phyloP scores from a whole-genome alignment of 495 filamentous ascomycete species.

The Neurospora intermedia region DNA sequence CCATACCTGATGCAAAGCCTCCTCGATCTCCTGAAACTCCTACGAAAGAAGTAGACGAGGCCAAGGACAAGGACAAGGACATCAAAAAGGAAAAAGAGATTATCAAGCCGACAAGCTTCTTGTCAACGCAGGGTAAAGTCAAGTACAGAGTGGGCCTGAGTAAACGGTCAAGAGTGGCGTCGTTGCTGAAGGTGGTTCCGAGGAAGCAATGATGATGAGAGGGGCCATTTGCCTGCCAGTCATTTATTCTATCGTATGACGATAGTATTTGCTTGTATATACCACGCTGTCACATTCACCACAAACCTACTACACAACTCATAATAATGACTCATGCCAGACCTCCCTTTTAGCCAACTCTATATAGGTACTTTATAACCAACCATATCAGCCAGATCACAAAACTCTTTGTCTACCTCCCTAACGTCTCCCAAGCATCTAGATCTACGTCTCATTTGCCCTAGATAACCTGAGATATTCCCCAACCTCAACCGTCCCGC shows the following conservation, averaged over 20 bases:
- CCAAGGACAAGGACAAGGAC: not conserved
- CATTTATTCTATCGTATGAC: not conserved
- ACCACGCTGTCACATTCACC: not conserved
- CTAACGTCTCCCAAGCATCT: no score
- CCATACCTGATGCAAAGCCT: not conserved
- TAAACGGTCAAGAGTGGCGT: slow-evolving; percentile 18
- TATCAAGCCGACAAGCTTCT: not conserved
- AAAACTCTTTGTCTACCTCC: no score
- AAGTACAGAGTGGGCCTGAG: slow-evolving; percentile 19
- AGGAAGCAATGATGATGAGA: not conserved
- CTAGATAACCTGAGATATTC: no score
- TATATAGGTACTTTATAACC: not conserved
- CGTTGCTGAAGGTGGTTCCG: slow-evolving; percentile 13
- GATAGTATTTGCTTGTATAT: not conserved
- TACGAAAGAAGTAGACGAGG: not conserved
- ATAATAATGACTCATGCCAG: not conserved
- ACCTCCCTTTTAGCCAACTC: not conserved
- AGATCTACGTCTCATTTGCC: no score
- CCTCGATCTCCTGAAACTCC: not conserved
- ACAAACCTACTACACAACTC: not conserved
- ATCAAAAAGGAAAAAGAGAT: not conserved
- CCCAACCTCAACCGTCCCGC: no score
- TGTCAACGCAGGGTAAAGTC: slow-evolving; percentile 1
- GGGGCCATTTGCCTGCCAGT: not conserved
- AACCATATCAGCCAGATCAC: no score